phyloP scores from a whole-genome alignment of 257 asterid genomes.

The Lycium barbarum region DNA sequence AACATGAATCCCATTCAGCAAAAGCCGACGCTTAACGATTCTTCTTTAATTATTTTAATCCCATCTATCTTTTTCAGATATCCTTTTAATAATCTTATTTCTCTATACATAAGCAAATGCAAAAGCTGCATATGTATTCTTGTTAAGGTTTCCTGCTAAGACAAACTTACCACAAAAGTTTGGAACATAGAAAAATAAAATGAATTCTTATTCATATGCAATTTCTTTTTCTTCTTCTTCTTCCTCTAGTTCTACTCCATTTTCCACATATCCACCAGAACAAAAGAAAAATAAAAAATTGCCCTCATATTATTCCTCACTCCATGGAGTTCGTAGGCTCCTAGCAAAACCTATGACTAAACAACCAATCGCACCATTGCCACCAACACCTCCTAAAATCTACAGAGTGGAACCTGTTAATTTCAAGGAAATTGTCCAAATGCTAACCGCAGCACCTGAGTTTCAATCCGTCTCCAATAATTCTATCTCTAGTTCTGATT shows the following conservation, averaged over 20 bases:
- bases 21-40: background rate
- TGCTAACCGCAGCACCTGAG: constrained; percentile 63
- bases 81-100: background rate
- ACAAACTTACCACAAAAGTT: background rate
- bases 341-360: constrained; percentile 49
- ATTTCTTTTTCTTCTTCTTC: constrained; percentile 31
- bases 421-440: constrained; percentile 75
- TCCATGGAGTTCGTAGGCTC: constrained; percentile 55
- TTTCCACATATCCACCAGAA: constrained; percentile 7
- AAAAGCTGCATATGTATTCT: background rate
- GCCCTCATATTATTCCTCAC: constrained; percentile 40
- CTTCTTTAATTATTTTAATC: background rate
- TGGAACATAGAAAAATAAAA: background rate
- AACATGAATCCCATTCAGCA: background rate
- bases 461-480: background rate
- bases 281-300: constrained; percentile 32
- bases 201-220: constrained; percentile 35
- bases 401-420: constrained; percentile 61
- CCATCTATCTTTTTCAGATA: background rate
- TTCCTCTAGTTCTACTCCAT: constrained; percentile 19
- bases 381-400: constrained; percentile 67
- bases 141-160: background rate
- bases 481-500: background rate
- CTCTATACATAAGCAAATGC: background rate
- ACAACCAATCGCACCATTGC: constrained; percentile 73